These are phyloP conservation scores for Lanzia echinophila DNA, from an alignment of 2,329 filamentous ascomycete genomes.

Conservation along the genomic window DNA sequence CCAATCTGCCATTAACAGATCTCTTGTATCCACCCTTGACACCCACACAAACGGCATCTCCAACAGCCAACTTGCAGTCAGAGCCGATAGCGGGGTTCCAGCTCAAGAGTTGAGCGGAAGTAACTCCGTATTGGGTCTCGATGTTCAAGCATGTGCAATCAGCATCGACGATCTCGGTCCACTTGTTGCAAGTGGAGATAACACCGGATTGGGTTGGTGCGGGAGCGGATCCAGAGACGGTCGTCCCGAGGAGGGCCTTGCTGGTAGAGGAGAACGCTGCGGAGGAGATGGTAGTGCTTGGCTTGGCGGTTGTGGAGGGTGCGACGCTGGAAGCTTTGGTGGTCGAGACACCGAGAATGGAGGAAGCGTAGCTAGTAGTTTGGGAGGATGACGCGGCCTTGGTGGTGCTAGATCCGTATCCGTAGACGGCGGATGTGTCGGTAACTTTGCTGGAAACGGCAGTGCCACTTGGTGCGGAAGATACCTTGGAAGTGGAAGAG, in stretches of 20 bases:
- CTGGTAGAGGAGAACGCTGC: background rate
- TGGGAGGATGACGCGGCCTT: background rate
- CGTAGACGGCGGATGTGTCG: background rate
- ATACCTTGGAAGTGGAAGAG: background rate
- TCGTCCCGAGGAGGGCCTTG: background rate
- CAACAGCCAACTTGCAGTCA: constrained; percentile 25
- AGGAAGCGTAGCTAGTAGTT: background rate
- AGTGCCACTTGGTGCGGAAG: background rate
- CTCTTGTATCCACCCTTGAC: background rate
- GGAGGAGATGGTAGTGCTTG: background rate
- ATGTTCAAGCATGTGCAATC: constrained; percentile 9
- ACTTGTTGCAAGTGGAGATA: constrained; percentile 25
- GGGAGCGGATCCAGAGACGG: background rate
- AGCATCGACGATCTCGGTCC: constrained; percentile 8
- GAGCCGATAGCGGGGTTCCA: constrained; percentile 31
- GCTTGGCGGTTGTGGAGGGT: background rate
- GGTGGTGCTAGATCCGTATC: too few relatives aligned
- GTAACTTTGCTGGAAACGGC: background rate
- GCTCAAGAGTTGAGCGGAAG: constrained; percentile 19
- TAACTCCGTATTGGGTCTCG: constrained; percentile 17
- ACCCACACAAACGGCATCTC: constrained; percentile 24
- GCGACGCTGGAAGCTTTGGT: background rate
- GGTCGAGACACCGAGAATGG: background rate
- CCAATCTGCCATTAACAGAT: background rate
- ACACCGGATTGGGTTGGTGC: constrained; percentile 24